These are phyloP conservation scores for Trichoderma koningii DNA, from an alignment of 2,329 filamentous ascomycete genomes.

Conservation along the genomic window DNA sequence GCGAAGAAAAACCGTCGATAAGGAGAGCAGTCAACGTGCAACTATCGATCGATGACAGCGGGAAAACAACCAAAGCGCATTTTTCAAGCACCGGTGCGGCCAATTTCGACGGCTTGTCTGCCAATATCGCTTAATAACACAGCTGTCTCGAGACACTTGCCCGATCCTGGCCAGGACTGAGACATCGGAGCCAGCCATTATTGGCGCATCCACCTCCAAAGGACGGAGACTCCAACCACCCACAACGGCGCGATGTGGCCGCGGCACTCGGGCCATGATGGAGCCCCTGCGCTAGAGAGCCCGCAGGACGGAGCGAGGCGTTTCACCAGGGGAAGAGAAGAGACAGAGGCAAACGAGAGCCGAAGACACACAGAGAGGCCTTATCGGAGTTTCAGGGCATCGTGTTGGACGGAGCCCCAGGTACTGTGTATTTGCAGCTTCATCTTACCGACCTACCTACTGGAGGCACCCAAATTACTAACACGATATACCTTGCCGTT, in stretches of 20 bases:
- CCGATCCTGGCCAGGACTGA: constrained; percentile 11
- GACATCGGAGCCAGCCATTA: neutral
- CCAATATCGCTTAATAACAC: constrained; percentile 24
- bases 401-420: neutral
- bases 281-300: constrained; percentile 21
- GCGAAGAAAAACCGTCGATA: neutral
- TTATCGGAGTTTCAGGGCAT: constrained; percentile 6
- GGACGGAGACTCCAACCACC: constrained; percentile 7
- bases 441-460: too few species aligned
- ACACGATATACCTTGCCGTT: neutral
- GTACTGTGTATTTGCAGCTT: neutral
- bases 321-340: constrained; percentile 1
- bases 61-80: neutral
- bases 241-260: constrained; percentile 22
- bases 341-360: neutral
- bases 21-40: neutral
- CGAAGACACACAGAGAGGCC: neutral
- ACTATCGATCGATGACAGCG: neutral
- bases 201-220: constrained; percentile 24
- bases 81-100: neutral
- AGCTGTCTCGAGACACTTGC: constrained; percentile 17
- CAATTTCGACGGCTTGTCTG: constrained; percentile 6
- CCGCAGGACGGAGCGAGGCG: constrained; percentile 22
- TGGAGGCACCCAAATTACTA: too few species aligned
- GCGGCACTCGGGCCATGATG: constrained; percentile 22